Evolutionary conservation across 805 yeast genomes (phyloP).

Genomic region (Ogataea degrootiae): DNA sequence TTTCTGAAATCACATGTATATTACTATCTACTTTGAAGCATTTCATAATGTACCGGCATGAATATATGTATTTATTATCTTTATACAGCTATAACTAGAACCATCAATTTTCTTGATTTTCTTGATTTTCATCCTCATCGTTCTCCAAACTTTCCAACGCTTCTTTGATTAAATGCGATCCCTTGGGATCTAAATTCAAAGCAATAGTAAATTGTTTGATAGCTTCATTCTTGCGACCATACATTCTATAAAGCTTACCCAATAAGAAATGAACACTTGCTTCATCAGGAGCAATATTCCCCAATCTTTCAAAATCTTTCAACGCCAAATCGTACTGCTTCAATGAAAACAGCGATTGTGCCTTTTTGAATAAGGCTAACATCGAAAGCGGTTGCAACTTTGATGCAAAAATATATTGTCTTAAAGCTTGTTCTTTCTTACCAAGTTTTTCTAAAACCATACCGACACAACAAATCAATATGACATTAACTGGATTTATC

Average conservation of each 20-base stretch:
- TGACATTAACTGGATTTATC: slow-evolving; percentile 86
- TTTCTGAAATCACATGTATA: too few relatives aligned
- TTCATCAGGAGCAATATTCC: slow-evolving; percentile 84
- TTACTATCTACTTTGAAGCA: too few relatives aligned
- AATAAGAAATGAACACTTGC: slow-evolving; percentile 87
- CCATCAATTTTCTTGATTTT: slow-evolving; percentile 7
- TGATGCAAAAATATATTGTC: slow-evolving; percentile 78
- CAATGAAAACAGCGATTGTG: slow-evolving; percentile 70
- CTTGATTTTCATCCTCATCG: slow-evolving; percentile 13
- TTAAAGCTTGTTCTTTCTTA: slow-evolving; percentile 64
- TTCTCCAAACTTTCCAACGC: slow-evolving; percentile 57
- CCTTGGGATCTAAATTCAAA: slow-evolving; percentile 87
- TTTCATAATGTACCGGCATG: too few relatives aligned
- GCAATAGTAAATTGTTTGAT: slow-evolving; percentile 85
- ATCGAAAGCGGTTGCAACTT: slow-evolving; percentile 82
- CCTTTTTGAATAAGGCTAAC: slow-evolving; percentile 82
- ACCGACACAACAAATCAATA: slow-evolving; percentile 88
- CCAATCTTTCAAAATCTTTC: slow-evolving; percentile 66
- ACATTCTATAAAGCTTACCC: slow-evolving; percentile 79
- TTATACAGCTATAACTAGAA: background rate
- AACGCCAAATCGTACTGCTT: slow-evolving; percentile 70
- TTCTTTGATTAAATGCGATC: slow-evolving; percentile 77
- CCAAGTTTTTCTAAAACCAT: slow-evolving; percentile 81
- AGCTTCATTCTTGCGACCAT: slow-evolving; percentile 72
- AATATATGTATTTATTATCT: background rate